Evolutionary conservation across 805 yeast species (phyloP), one percentile per base, ranked within the genome.

Genomic region (Metschnikowia borealis): DNA sequence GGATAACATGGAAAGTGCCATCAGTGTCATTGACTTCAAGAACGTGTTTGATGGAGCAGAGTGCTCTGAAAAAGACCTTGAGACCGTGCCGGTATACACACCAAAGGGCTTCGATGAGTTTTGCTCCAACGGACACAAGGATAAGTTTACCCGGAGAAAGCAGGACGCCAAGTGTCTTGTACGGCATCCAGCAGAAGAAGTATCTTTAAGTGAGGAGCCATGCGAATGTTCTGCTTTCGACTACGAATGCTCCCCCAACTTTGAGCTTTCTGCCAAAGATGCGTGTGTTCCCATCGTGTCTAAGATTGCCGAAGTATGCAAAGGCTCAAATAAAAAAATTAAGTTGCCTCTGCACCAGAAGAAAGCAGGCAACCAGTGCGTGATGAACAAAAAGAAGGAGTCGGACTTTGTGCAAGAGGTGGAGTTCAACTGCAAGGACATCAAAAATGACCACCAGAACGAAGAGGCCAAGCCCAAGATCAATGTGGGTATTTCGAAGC

Each of bases 41-140:
- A 69, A 73, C 2, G 84, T 85, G 0, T 85, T 80, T 62, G 69
- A 67, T 33, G 82, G 83, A 29, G 61, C 64, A 13, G 60, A 57
- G 11, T 80, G 84, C 62, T 59, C 51, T 1, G 65, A 67, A 2
- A 63, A 69, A 3, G 96, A 89, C 63, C 77, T 83, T 57, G 96
- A 89, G 64, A 77, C 74, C 11, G 79, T 87, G 75, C 72, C 71
- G 49, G 84, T 87, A 1, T 72, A 86, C 55, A 61, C 66, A 2
- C 63, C 66, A 17, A 49, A 54, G 6, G 64, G 63, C 0, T 57
- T 57, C 5, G 63, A 66, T 7, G 60, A 63, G 3, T 76, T 67
- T 53, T 89, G 96, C 70, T 71, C 87, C 17, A 73, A 77, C 68
- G 96, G 96, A 6, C 85, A 81, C 50, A 77, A 71, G 54, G 87